Evolutionary conservation across 257 asterid genomes (phyloP).

Genomic region (Plantago elongata): DNA sequence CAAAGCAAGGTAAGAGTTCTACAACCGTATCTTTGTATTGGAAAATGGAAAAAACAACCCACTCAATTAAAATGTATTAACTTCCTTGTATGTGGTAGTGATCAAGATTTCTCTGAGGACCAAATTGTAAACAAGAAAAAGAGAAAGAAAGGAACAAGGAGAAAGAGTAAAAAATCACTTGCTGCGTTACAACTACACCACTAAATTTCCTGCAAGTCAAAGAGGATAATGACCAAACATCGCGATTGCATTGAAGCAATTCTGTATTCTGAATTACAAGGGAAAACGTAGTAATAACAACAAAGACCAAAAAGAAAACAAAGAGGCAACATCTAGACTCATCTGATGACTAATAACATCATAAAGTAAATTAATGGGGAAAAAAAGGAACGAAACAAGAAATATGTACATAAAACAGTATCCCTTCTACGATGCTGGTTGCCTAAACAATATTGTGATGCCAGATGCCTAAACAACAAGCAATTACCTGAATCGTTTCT

Average conservation of each 20-base stretch:
- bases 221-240: too few relatives aligned
- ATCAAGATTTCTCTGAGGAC: background rate
- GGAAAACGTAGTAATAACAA: background rate
- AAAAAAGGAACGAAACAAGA: constrained; percentile 1
- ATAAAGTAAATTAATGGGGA: too few relatives aligned
- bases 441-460: constrained; percentile 17
- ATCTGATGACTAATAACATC: background rate
- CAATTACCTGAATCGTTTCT: constrained; percentile 83
- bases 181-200: background rate
- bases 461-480: constrained; percentile 21
- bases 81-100: too few relatives aligned
- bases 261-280: too few relatives aligned
- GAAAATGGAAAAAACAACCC: too few relatives aligned
- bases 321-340: constrained; percentile 8
- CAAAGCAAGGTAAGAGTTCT: too few relatives aligned
- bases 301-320: constrained; percentile 8
- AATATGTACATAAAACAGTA: background rate
- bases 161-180: background rate
- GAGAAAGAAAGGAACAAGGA: background rate
- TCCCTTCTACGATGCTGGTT: constrained; percentile 9
- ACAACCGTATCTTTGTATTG: too few relatives aligned
- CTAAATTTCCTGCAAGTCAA: too few relatives aligned
- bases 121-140: background rate
- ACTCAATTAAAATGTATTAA: too few relatives aligned
- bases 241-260: too few relatives aligned